phyloP scores from a whole-genome alignment of 164 flowering plant genomes.

The Kalanchoe fedtschenkoi region DNA sequence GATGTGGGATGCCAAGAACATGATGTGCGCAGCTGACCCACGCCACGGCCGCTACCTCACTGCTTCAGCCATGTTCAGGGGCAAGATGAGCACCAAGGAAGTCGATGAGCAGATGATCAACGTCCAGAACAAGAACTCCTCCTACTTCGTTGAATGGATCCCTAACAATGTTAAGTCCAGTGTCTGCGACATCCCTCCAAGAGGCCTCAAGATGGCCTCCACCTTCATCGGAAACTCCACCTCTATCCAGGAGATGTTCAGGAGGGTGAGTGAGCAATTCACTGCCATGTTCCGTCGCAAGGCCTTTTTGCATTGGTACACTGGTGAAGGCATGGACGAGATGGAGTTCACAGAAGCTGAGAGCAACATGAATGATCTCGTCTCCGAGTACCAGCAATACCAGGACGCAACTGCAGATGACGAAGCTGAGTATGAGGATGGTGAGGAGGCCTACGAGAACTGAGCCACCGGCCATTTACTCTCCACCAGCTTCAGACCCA shows the following conservation, averaged over 20 bases:
- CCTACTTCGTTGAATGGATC: conserved; percentile 86
- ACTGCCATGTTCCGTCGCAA: conserved; percentile 83
- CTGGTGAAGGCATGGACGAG: conserved; percentile 84
- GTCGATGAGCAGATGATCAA: conserved; percentile 81
- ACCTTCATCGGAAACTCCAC: conserved; percentile 77
- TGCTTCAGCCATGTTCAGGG: conserved; percentile 80
- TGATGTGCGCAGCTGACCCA: conserved; percentile 87
- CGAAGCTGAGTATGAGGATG: conserved; percentile 45
- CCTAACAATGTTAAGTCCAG: conserved; percentile 52
- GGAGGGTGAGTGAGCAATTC: conserved; percentile 86
- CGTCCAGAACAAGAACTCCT: conserved; percentile 81
- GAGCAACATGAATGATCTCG: conserved; percentile 83
- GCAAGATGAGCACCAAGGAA: conserved; percentile 83
- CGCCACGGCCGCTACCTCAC: conserved; percentile 79
- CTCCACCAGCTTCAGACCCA: background rate
- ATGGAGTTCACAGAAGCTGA: conserved; percentile 86
- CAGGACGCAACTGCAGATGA: conserved; percentile 86
- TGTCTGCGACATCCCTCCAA: conserved; percentile 45
- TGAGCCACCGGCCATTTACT: background rate
- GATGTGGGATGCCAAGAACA: conserved; percentile 82
- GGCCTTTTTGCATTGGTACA: conserved; percentile 83
- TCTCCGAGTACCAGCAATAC: conserved; percentile 84
- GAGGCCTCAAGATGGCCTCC: conserved; percentile 66
- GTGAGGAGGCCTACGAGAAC: conserved; percentile 22
- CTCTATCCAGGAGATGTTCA: conserved; percentile 77